Base-by-base conservation (phyloP, 2,329 filamentous ascomycete genomes). In the Epicoccum nigrum region DNA sequence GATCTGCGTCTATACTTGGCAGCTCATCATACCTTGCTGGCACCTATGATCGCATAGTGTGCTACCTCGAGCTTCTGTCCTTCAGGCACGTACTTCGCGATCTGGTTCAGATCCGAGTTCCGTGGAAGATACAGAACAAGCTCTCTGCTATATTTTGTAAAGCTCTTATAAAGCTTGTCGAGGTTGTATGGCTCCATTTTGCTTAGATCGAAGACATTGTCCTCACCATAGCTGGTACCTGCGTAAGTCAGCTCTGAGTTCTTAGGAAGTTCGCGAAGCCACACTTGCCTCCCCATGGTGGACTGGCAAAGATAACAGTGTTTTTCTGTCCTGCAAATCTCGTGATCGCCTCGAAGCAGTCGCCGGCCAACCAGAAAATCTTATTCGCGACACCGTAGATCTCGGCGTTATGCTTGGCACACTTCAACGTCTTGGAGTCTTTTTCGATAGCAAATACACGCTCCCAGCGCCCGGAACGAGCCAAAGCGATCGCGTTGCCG, bases 401-500 rank as follows among this genome's bases (percentile, higher is more conserved):
- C 46, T 85, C 80, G 7, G 94, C 92, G 70, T 99, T 99, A 71
- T 95, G 86, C 76, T 96, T 92, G 20, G 92, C 94, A 74, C 95
- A 99, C 37, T 87, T 86, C 6, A 99, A 81, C 1, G 89, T 90
- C 8, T 86, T 83, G 3, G 86, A 79, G 65, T 97, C 87, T 62
- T 87, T 89, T 75, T 99, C 94, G 61, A 99, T 88, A 33, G 89
- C 91, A 69, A 97, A 91, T 58, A 99, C 84, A 58, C 85, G 86
- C 43, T 86, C 83, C 89, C 91, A 99, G 57, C 86, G 84, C 16
- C 82, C 85, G 0, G 87, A 90, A 8, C 86, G 82, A 15, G 94
- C 93, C 63, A 99, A 95, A n/a, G 92, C 91, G 62, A 99, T 97
- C 19, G 88, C 85, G 71, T 99, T 99, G 46, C 92, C 94, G 30